phyloP scores from a whole-genome alignment of 306 rosid species.

The Styphnolobium japonicum region DNA sequence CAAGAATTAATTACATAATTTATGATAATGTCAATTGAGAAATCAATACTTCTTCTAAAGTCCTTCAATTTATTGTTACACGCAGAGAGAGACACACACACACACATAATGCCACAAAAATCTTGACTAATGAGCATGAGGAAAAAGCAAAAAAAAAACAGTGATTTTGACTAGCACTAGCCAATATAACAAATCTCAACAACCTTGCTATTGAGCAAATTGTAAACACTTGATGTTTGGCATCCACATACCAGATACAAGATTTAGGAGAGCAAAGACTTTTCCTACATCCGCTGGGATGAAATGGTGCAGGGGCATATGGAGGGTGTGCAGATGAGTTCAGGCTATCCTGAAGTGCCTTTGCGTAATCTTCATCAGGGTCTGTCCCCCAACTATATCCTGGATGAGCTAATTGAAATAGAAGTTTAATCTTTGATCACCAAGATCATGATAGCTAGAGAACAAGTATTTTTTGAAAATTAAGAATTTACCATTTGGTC shows the following conservation, averaged over 20 bases:
- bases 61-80: too few relatives aligned
- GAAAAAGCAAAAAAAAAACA: background rate
- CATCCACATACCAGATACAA: background rate
- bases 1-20: background rate
- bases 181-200: slow-evolving; percentile 12
- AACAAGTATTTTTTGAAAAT: background rate
- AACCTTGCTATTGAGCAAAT: background rate
- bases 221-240: background rate
- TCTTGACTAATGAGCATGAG: background rate
- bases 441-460: background rate
- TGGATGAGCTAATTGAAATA: slow-evolving; percentile 28
- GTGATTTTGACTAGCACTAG: background rate
- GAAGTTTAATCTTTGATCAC: background rate
- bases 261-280: background rate
- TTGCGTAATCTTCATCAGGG: slow-evolving; percentile 48
- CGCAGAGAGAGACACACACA: background rate
- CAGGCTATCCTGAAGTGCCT: slow-evolving; percentile 43
- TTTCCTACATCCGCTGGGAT: slow-evolving; percentile 57
- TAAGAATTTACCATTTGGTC: slow-evolving; percentile 53
- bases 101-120: background rate
- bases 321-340: slow-evolving; percentile 60
- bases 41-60: too few relatives aligned
- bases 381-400: slow-evolving; percentile 54
- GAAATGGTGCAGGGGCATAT: slow-evolving; percentile 39
- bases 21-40: background rate